These are phyloP conservation scores for Diaporthe ilicicola DNA, from an alignment of 2,329 filamentous ascomycete species.

Conservation along the genomic window DNA sequence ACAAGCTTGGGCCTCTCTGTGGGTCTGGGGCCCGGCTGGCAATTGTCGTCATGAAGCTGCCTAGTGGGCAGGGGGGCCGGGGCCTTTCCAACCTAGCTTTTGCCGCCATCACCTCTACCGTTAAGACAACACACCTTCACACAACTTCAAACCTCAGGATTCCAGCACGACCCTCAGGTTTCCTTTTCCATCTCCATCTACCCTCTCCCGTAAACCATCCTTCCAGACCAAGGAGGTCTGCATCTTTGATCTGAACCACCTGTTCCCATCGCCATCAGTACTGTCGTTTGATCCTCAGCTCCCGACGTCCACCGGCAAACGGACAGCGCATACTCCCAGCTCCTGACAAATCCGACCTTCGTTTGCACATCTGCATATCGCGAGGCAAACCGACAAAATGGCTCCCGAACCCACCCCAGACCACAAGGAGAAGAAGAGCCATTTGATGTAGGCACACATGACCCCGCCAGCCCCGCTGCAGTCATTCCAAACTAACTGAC, in stretches of 20 bases:
- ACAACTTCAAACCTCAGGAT: constrained; percentile 12
- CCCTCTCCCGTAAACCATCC: constrained; percentile 4
- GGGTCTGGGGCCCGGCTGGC: constrained; percentile 23
- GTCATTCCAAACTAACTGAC: background rate
- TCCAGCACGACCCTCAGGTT: constrained; percentile 9
- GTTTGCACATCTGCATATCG: constrained; percentile 27
- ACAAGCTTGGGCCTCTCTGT: constrained; percentile 35
- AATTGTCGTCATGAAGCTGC: constrained; percentile 33
- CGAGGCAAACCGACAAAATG: constrained; percentile 63
- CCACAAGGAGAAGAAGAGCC: constrained; percentile 78
- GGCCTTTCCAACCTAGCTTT: constrained; percentile 22
- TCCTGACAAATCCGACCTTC: constrained; percentile 22
- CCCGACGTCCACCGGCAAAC: constrained; percentile 15
- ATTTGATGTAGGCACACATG: constrained; percentile 72
- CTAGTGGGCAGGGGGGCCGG: constrained; percentile 23
- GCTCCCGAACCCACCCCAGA: constrained; percentile 67
- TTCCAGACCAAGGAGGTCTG: constrained; percentile 9
- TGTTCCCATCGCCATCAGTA: background rate
- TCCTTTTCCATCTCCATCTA: constrained; percentile 7
- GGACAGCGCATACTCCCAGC: constrained; percentile 20
- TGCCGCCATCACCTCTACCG: constrained; percentile 17
- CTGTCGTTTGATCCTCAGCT: constrained; percentile 24
- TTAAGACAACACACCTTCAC: constrained; percentile 25
- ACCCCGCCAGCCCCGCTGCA: constrained; percentile 16
- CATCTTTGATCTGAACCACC: constrained; percentile 14